Evolutionary conservation across 768 basidiomycete species (phyloP).

Genomic region (Tulasnella sp.): DNA sequence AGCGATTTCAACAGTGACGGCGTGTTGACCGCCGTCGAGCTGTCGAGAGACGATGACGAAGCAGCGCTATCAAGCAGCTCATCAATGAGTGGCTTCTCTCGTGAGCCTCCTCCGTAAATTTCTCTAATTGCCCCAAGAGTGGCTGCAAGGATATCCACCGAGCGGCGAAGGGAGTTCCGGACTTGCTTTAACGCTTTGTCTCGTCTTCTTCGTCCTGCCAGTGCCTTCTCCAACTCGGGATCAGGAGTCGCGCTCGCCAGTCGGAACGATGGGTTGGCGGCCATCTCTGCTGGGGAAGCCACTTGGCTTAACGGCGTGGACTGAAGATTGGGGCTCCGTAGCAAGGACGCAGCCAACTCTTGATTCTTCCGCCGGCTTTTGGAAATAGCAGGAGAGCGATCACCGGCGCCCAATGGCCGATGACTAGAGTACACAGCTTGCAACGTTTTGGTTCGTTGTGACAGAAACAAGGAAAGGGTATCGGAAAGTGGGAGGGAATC

Average conservation of each 20-base stretch:
- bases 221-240: slow-evolving; percentile 31
- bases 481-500: slow-evolving; percentile 76
- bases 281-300: neutral
- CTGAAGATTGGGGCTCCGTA: slow-evolving; percentile 44
- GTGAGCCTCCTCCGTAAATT: slow-evolving; percentile 43
- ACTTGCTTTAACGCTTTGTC: slow-evolving; percentile 44
- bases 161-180: slow-evolving; percentile 44
- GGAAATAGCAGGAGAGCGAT: slow-evolving; percentile 15
- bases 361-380: slow-evolving; percentile 10
- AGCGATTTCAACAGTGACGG: slow-evolving; percentile 57
- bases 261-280: slow-evolving; percentile 19
- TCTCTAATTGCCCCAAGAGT: slow-evolving; percentile 52
- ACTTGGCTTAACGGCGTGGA: slow-evolving; percentile 29
- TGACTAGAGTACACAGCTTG: slow-evolving; percentile 15
- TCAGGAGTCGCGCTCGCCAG: slow-evolving; percentile 28
- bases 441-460: slow-evolving; percentile 40
- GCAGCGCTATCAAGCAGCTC: slow-evolving; percentile 57
- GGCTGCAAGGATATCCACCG: slow-evolving; percentile 48
- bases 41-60: slow-evolving; percentile 31
- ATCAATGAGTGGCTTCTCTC: slow-evolving; percentile 43
- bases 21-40: slow-evolving; percentile 45
- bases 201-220: slow-evolving; percentile 13
- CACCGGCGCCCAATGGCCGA: neutral
- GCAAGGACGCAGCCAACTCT: slow-evolving; percentile 32
- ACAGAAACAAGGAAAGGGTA: slow-evolving; percentile 59